A percentile compares a stretch with the other conserved stretches of the same genome.
Conservation (phyloP, 495 filamentous ascomycete species). For the Neurospora tetraspora region DNA sequence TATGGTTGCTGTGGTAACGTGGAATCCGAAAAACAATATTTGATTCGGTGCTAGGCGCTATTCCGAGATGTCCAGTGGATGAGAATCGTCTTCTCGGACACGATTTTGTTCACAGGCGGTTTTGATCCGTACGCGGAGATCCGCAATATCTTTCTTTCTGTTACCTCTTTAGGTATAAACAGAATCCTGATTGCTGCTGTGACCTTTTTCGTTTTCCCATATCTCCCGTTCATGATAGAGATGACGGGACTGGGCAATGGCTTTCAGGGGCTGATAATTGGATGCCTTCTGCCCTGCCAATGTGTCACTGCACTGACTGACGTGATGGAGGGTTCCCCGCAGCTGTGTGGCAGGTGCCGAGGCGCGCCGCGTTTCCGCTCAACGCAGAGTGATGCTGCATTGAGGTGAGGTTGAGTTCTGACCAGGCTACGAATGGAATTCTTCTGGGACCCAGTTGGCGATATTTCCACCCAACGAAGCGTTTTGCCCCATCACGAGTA, state of each 20-base stretch:
- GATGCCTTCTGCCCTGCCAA: not conserved
- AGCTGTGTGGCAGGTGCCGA: not conserved
- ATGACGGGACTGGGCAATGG: not conserved
- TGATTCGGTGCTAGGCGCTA: not conserved
- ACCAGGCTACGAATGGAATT: not conserved
- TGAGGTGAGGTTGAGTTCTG: not conserved
- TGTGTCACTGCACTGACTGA: not conserved
- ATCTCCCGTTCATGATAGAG: not conserved
- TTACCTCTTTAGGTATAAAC: not conserved
- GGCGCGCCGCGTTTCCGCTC: not conserved
- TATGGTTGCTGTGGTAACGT: not conserved
- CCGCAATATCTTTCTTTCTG: not conserved
- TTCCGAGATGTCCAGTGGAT: not conserved
- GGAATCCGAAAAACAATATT: not conserved
- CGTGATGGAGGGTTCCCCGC: not conserved
- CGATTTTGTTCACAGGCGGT: not conserved
- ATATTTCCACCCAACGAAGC: not conserved
- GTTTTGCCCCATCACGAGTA: not conserved
- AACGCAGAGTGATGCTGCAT: not conserved
- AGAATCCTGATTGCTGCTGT: not conserved
- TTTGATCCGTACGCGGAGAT: not conserved
- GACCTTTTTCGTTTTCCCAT: not conserved
- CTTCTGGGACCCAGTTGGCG: not conserved
- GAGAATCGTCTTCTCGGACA: not conserved
- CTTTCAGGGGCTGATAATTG: not conserved